Evolutionary conservation across 768 basidiomycete species (phyloP), one percentile per base, ranked within the genome.

Genomic region (Trametes cingulata): DNA sequence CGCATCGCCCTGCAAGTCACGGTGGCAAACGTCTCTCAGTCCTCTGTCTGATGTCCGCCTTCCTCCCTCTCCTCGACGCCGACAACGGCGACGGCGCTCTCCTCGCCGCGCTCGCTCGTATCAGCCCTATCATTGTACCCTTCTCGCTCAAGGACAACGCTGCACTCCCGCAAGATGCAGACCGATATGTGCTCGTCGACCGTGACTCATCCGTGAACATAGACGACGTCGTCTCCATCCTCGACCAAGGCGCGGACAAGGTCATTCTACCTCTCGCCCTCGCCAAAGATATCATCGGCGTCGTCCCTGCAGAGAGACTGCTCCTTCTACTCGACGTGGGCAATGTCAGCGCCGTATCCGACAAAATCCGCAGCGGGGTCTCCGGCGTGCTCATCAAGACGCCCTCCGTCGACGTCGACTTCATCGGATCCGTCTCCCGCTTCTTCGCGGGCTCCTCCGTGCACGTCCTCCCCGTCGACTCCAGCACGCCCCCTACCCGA

Each of bases 311-410:
- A 2, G 81, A 90, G 20, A 82, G 94, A 17, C 76, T 98, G 54
- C 71, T 91, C 43, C 81, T 97, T 52, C 80, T 91, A 27, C 80
- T 95, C 58, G 90, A 91, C 63, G 86, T 85, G 29, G 84, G 78
- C 56, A 88, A 85, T 64, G 84, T 85, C 62, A 88, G 83, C 65
- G 86, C 90, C 17, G 85, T 93, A 36, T 84, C 89, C 5, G 88
- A 92, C 71, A 87, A 80, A 63, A 79, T 90, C 51, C 84, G 88
- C 27, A 85, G 79, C 65, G 85, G 84, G 17, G 85, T 91, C 53
- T 88, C 90, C 29, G 91, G 90, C 52, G 87, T 94, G 5, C 78
- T 94, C 42, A 82, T 93, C 69, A 93, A 91, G 72, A 86, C 88
- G 2, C 79, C 83, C 7, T 78, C 84, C 3, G 78, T 89, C 52